Evolutionary conservation across 1,139 yeast genomes (phyloP), one percentile per base, ranked within the genome.

Genomic region (Protomyces inundatus): DNA sequence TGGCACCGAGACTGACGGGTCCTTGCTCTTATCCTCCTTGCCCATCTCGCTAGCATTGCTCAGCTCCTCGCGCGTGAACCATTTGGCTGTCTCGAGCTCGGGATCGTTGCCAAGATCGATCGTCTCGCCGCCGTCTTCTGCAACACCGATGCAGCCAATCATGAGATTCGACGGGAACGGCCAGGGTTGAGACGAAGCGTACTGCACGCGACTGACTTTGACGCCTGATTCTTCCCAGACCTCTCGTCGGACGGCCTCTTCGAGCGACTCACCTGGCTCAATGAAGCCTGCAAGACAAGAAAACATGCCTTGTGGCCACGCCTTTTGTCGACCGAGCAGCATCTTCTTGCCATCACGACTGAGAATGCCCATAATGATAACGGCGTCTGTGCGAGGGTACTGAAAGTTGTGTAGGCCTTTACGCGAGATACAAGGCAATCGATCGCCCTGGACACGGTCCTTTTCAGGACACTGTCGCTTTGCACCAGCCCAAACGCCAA

Each of bases 171-270:
- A 90, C 0, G 98, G 98, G 76, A 85, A 91, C 33, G 98, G 98
- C 97, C 97, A 90, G 5, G 97, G 97, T 74, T 90, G 97, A 6
- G 93, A 83, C 72, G 84, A 79, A 37, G 86, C 77, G 60, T 90
- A 80, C 60, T 78, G 75, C 42, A 90, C 86, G 2, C 77, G 71
- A 46, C 82, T 78, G 61, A 88, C 84, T 54, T 77, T 80, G 42
- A 90, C 88, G 3, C 98, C 98, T 1, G 97, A 86, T 74, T 91
- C 98, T 74, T 91, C 98, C 90, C 95, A 90, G 46, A 88, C 87
- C 73, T 91, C 98, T 67, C 98, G 79, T 59, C 86, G 80, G 40
- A 95, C 88, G 12, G 97, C 95, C 54, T 85, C 86, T 74, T 91
- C 98, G 35, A 91, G 84, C 0, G 95, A 84, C 76, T 91, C 98